A percentile compares a stretch with the other conserved stretches of the same genome.
These are phyloP conservation scores for Ogataea hybrid DNA, from an alignment of 1,139 yeast genomes.

Conservation along the genomic window DNA sequence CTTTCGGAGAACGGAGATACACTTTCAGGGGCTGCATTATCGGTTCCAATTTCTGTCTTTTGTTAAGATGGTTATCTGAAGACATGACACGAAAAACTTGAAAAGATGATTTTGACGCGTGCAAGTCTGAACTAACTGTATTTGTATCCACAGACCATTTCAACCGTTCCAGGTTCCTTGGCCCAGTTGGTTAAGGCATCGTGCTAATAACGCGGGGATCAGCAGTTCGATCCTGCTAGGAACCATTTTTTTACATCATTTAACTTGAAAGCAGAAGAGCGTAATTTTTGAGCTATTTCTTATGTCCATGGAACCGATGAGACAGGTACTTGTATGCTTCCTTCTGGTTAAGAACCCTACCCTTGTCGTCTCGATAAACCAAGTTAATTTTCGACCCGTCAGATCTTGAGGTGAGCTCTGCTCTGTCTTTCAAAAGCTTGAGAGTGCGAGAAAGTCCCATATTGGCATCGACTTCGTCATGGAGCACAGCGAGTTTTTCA, in stretches of 20 bases:
- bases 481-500: constrained; percentile 10
- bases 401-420: constrained; percentile 30
- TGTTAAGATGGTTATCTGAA: constrained; percentile 13
- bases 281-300: constrained; percentile 1
- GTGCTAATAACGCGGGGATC: constrained; percentile 86
- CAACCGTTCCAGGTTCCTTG: constrained; percentile 55
- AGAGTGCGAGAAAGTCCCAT: constrained; percentile 51
- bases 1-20: constrained; percentile 70
- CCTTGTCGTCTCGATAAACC: constrained; percentile 68
- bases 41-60: constrained; percentile 14
- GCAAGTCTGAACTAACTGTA: background rate
- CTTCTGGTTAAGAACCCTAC: constrained; percentile 61
- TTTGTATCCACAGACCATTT: background rate
- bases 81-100: constrained; percentile 14
- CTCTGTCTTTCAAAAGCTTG: constrained; percentile 45
- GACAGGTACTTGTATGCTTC: constrained; percentile 86
- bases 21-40: constrained; percentile 50
- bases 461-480: constrained; percentile 7
- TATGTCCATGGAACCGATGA: constrained; percentile 78
- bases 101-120: background rate
- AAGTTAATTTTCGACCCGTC: constrained; percentile 68
- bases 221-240: constrained; percentile 88
- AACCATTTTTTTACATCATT: constrained; percentile 40
- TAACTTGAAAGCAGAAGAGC: too few relatives aligned
- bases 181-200: constrained; percentile 92